phyloP scores from a whole-genome alignment of 306 rosid species.

The Prunus mongolica region DNA sequence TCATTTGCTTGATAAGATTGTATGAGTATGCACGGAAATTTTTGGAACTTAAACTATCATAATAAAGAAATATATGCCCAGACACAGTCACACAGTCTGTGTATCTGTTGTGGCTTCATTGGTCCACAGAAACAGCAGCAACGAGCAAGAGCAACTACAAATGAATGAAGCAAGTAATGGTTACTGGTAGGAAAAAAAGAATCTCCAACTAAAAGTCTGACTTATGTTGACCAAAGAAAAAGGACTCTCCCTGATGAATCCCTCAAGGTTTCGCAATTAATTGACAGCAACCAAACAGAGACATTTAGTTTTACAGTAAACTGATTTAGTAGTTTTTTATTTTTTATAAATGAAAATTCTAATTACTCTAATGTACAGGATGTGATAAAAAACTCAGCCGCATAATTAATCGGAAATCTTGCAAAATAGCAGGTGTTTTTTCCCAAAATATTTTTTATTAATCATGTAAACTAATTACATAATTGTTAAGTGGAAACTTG shows the following conservation, averaged over 20 bases:
- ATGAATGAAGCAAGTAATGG: neutral
- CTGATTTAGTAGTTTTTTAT: neutral
- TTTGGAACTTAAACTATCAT: neutral
- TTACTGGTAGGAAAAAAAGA: neutral
- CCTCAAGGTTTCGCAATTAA: no score
- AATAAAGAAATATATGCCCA: neutral
- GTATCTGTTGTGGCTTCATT: neutral
- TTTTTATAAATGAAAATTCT: no score
- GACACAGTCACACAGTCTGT: neutral
- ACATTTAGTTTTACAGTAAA: no score
- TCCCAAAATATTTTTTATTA: neutral
- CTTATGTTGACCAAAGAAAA: neutral
- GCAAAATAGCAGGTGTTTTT: no score
- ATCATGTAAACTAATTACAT: slow-evolving; percentile 24
- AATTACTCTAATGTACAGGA: no score
- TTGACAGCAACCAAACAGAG: no score
- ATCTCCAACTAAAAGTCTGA: neutral
- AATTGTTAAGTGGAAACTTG: slow-evolving; percentile 29
- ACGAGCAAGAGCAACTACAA: neutral
- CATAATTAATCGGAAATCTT: no score
- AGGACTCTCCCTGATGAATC: neutral
- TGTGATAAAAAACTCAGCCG: no score
- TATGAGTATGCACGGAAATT: neutral
- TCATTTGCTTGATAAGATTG: neutral
- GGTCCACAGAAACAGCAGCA: neutral